Evolutionary conservation across 1,139 yeast species (phyloP).

Genomic region (Scheffersomyces cryptocercus): DNA sequence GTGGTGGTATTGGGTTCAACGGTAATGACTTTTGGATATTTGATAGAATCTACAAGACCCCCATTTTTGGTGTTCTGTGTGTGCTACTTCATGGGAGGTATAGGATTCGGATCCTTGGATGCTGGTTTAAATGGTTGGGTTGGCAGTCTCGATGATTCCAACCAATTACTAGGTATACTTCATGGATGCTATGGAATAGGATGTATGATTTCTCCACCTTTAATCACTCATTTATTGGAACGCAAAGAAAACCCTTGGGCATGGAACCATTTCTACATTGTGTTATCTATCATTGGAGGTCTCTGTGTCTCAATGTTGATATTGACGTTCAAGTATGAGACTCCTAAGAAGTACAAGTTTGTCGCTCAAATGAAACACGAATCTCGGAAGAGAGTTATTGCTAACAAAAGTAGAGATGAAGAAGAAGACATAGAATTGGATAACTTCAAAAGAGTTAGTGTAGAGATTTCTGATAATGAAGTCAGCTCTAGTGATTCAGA

Average conservation of each 20-base stretch:
- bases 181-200: constrained; percentile 75
- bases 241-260: constrained; percentile 36
- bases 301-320: constrained; percentile 20
- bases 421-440: constrained; percentile 12
- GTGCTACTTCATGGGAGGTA: constrained; percentile 48
- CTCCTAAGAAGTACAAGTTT: constrained; percentile 55
- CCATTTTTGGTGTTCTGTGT: constrained; percentile 37
- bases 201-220: constrained; percentile 63
- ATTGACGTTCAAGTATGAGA: constrained; percentile 50
- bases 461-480: neutral
- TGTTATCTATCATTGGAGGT: constrained; percentile 30
- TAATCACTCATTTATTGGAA: constrained; percentile 47
- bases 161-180: constrained; percentile 62
- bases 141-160: constrained; percentile 56
- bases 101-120: constrained; percentile 63
- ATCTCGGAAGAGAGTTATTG: constrained; percentile 2
- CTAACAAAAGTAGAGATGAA: constrained; percentile 2
- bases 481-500: neutral
- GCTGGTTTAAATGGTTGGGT: constrained; percentile 61
- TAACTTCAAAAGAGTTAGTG: constrained; percentile 2
- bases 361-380: constrained; percentile 15
- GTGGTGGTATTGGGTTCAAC: constrained; percentile 34
- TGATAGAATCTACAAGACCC: constrained; percentile 30
- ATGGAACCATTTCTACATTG: constrained; percentile 51
- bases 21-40: constrained; percentile 32